Evolutionary conservation across 139 green algal species (phyloP).

Genomic region (Volvox africanus): DNA sequence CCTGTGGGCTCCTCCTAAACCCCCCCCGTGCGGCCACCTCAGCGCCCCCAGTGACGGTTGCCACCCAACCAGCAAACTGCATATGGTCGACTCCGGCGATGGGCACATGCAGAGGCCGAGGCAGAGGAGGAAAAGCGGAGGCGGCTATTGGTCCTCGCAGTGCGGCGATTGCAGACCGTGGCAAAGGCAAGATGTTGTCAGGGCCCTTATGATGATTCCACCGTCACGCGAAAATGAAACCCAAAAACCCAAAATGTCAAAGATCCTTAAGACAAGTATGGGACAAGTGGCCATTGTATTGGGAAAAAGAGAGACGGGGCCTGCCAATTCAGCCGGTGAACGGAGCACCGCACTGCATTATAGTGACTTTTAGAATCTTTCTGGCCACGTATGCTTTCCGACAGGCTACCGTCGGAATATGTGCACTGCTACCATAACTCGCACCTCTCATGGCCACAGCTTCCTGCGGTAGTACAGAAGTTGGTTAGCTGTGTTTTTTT

Average conservation of each 20-base stretch:
- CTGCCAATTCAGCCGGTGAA: background rate
- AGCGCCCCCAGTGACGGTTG: background rate
- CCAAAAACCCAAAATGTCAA: background rate
- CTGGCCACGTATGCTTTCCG: too few relatives aligned
- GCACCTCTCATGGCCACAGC: too few relatives aligned
- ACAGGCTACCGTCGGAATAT: too few relatives aligned
- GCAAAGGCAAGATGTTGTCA: background rate
- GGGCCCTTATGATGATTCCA: too few relatives aligned
- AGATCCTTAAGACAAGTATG: background rate
- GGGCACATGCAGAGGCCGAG: background rate
- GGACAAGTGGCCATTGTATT: background rate
- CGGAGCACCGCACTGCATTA: background rate
- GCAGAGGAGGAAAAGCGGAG: background rate
- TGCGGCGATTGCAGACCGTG: background rate
- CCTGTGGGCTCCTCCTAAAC: background rate
- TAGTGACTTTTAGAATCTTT: too few relatives aligned
- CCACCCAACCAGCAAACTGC: background rate
- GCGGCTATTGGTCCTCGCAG: background rate
- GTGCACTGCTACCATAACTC: too few relatives aligned
- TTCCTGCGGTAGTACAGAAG: too few relatives aligned
- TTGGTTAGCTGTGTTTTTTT: too few relatives aligned
- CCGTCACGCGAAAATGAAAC: background rate
- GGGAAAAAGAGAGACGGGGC: background rate
- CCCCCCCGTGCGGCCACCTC: too few relatives aligned
- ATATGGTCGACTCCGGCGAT: background rate